Conservation (phyloP, 2,329 filamentous ascomycete genomes). For the Alternaria brassicicola region DNA sequence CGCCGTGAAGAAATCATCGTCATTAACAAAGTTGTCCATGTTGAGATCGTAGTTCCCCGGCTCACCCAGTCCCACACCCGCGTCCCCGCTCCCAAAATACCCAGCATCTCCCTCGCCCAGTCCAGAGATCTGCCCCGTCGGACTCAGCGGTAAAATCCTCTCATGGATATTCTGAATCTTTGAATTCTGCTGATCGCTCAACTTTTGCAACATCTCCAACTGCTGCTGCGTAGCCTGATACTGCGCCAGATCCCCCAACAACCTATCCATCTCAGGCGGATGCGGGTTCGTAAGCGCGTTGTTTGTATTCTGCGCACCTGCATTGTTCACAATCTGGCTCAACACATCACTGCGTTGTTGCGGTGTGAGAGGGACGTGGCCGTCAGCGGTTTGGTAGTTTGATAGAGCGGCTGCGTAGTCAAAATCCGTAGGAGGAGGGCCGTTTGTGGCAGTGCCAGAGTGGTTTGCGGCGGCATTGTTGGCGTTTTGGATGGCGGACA, state of each 20-base stretch:
- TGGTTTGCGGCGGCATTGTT: slow-evolving; percentile 46
- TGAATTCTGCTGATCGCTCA: slow-evolving; percentile 79
- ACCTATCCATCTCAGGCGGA: slow-evolving; percentile 60
- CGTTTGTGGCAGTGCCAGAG: slow-evolving; percentile 26
- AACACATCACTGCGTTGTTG: slow-evolving; percentile 57
- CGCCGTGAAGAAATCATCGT: slow-evolving; percentile 59
- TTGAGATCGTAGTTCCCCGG: slow-evolving; percentile 55
- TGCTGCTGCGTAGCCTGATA: slow-evolving; percentile 74
- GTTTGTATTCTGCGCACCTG: slow-evolving; percentile 53
- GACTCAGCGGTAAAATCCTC: slow-evolving; percentile 78
- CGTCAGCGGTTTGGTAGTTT: slow-evolving; percentile 55
- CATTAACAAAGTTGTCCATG: slow-evolving; percentile 64
- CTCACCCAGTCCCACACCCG: slow-evolving; percentile 46
- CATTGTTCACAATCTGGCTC: slow-evolving; percentile 55
- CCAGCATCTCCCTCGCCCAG: slow-evolving; percentile 48
- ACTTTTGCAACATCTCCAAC: slow-evolving; percentile 76
- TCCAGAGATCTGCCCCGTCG: slow-evolving; percentile 78
- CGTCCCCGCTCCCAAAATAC: slow-evolving; percentile 43
- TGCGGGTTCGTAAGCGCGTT: slow-evolving; percentile 64
- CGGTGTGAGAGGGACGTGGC: slow-evolving; percentile 54
- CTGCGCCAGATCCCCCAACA: slow-evolving; percentile 65
- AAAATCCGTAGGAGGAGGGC: slow-evolving; percentile 44
- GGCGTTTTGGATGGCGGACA: slow-evolving; percentile 56
- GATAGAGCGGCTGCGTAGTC: slow-evolving; percentile 56
- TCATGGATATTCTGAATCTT: slow-evolving; percentile 77